Evolutionary conservation across 768 basidiomycete genomes (phyloP).

Genomic region (Dendrothele bispora): DNA sequence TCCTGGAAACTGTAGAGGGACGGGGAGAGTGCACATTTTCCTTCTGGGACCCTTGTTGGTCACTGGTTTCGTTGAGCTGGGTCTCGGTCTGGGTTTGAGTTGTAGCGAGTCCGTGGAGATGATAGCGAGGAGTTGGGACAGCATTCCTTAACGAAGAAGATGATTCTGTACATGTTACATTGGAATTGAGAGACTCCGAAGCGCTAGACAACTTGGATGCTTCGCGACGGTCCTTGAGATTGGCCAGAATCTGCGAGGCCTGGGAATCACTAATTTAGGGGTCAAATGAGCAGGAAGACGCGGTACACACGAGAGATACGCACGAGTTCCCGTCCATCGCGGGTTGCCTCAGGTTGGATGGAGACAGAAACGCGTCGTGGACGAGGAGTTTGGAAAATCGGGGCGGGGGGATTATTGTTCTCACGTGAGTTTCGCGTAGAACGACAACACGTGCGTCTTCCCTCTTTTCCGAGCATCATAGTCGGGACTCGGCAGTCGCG

Average conservation of each 20-base stretch:
- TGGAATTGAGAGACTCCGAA: no score
- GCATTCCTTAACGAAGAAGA: conserved; percentile 27
- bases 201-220: no score
- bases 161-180: no score
- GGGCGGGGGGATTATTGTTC: no score
- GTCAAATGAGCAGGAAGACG: not conserved
- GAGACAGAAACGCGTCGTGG: not conserved
- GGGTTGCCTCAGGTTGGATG: not conserved
- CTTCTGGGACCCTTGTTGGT: conserved; percentile 49
- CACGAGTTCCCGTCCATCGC: not conserved
- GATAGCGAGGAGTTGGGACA: conserved; percentile 44
- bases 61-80: conserved; percentile 26
- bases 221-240: conserved; percentile 35
- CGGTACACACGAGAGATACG: not conserved
- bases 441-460: no score
- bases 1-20: not conserved
- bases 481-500: no score
- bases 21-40: conserved; percentile 38
- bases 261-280: conserved; percentile 56
- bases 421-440: no score
- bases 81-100: conserved; percentile 46
- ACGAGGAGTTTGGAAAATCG: no score
- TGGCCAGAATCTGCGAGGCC: conserved; percentile 51
- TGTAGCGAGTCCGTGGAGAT: conserved; percentile 57
- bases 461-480: no score